Percentiles rank a stretch among this genome's conserved stretches.
phyloP scores from a whole-genome alignment of 228 moss, liverwort and hornwort genomes.

The Sphagnum fallax region DNA sequence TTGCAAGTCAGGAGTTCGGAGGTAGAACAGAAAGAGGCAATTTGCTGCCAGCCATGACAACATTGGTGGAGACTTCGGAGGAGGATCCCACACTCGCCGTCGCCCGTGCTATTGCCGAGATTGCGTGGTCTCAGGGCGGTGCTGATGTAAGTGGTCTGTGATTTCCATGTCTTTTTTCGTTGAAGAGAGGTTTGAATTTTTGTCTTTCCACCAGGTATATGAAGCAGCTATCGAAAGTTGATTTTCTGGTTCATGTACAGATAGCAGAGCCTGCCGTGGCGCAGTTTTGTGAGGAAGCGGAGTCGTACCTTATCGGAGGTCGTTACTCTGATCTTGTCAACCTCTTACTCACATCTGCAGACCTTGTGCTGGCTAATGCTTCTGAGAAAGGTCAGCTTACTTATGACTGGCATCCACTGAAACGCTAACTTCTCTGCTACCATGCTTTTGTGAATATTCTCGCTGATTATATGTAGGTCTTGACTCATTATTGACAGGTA shows the following conservation, averaged over 20 bases:
- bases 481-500: too few relatives aligned
- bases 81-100: slow-evolving; percentile 96
- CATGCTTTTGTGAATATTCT: too few relatives aligned
- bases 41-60: slow-evolving; percentile 47
- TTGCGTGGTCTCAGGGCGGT: slow-evolving; percentile 91
- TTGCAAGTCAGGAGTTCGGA: too few relatives aligned
- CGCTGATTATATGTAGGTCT: too few relatives aligned
- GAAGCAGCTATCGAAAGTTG: too few relatives aligned
- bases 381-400: slow-evolving; percentile 66
- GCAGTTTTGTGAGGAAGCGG: slow-evolving; percentile 73
- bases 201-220: too few relatives aligned
- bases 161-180: too few relatives aligned
- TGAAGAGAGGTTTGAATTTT: too few relatives aligned
- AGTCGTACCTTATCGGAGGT: slow-evolving; percentile 46
- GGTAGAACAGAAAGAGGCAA: too few relatives aligned
- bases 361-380: slow-evolving; percentile 86
- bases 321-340: slow-evolving; percentile 80
- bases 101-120: slow-evolving; percentile 74
- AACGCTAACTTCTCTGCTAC: too few relatives aligned
- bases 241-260: slow-evolving; percentile 21
- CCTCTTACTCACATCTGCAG: slow-evolving; percentile 88
- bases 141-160: slow-evolving; percentile 27
- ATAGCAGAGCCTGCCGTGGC: slow-evolving; percentile 85
- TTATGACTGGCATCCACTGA: too few relatives aligned
- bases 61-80: slow-evolving; percentile 89